These are phyloP conservation scores for Comarum palustre DNA, from an alignment of 306 rosid genomes.

Conservation along the genomic window DNA sequence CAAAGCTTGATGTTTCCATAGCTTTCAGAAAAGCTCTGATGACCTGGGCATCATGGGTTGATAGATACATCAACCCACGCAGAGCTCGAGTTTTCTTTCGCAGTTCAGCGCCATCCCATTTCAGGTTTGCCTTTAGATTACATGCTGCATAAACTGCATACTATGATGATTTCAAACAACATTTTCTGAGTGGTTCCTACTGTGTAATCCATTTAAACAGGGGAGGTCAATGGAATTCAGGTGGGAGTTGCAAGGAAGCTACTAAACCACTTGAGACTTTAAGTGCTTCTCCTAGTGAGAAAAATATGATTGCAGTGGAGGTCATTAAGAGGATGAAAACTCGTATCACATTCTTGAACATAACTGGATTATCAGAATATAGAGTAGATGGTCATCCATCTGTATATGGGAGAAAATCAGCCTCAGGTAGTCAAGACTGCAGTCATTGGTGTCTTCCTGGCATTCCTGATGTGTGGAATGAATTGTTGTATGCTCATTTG, in stretches of 20 bases:
- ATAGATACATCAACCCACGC: slow-evolving; percentile 51
- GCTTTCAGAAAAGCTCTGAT: slow-evolving; percentile 73
- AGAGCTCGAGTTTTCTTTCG: slow-evolving; percentile 81
- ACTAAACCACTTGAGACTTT: slow-evolving; percentile 53
- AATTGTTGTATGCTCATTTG: slow-evolving; percentile 60
- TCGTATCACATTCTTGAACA: slow-evolving; percentile 64
- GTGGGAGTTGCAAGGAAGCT: slow-evolving; percentile 82
- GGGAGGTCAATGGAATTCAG: slow-evolving; percentile 89
- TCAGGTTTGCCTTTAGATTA: slow-evolving; percentile 56
- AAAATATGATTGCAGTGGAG: slow-evolving; percentile 52
- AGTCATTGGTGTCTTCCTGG: slow-evolving; percentile 99
- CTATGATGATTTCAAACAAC: not conserved
- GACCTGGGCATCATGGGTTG: slow-evolving; percentile 89
- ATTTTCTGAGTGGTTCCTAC: slow-evolving; percentile 16
- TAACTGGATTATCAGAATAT: slow-evolving; percentile 66
- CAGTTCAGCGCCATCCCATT: slow-evolving; percentile 87
- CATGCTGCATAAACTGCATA: not conserved
- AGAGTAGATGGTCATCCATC: slow-evolving; percentile 90
- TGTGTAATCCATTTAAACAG: slow-evolving; percentile 38
- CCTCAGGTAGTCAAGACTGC: slow-evolving; percentile 62
- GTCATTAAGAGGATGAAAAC: slow-evolving; percentile 68
- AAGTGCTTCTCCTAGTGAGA: slow-evolving; percentile 39
- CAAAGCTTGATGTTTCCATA: slow-evolving; percentile 55
- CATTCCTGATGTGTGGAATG: slow-evolving; percentile 88
- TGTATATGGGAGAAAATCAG: slow-evolving; percentile 51